Conservation (phyloP, 306 rosid species). For the Chamaecrista fasciculata region DNA sequence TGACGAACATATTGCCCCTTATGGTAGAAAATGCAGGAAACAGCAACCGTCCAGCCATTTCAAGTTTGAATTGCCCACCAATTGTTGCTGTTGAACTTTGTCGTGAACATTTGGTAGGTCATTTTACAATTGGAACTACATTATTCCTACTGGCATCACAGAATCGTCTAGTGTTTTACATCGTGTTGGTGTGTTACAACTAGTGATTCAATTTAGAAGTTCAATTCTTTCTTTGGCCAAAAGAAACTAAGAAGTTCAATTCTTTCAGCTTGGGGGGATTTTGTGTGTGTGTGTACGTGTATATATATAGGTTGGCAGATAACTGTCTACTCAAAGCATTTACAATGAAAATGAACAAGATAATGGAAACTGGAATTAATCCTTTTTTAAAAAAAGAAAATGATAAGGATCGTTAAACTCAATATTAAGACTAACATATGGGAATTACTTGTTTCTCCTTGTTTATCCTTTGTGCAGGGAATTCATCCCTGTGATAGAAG, state of each 20-base stretch:
- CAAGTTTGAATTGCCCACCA: constrained; percentile 74
- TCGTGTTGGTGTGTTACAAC: constrained; percentile 9
- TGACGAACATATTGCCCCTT: constrained; percentile 54
- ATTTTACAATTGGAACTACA: constrained; percentile 17
- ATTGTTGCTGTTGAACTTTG: constrained; percentile 80
- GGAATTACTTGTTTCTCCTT: constrained; percentile 16
- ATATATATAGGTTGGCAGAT: background rate
- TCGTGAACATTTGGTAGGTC: constrained; percentile 84
- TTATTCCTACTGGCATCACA: constrained; percentile 7
- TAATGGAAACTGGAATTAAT: background rate
- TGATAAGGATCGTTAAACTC: constrained; percentile 24
- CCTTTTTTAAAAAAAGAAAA: background rate
- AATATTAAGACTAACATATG: constrained; percentile 3
- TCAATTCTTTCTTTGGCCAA: too few species aligned
- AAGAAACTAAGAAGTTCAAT: too few species aligned
- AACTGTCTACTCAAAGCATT: background rate
- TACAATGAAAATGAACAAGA: background rate
- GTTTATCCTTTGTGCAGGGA: constrained; percentile 49
- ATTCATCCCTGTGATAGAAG: constrained; percentile 92
- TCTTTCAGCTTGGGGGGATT: background rate
- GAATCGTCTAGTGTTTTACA: background rate
- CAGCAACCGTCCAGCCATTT: constrained; percentile 65
- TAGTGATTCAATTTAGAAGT: constrained; percentile 16
- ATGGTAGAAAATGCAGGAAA: constrained; percentile 79
- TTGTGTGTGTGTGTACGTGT: background rate